These are phyloP conservation scores for Lachnellula cervina DNA, from an alignment of 2,329 filamentous ascomycete genomes.

Conservation along the genomic window DNA sequence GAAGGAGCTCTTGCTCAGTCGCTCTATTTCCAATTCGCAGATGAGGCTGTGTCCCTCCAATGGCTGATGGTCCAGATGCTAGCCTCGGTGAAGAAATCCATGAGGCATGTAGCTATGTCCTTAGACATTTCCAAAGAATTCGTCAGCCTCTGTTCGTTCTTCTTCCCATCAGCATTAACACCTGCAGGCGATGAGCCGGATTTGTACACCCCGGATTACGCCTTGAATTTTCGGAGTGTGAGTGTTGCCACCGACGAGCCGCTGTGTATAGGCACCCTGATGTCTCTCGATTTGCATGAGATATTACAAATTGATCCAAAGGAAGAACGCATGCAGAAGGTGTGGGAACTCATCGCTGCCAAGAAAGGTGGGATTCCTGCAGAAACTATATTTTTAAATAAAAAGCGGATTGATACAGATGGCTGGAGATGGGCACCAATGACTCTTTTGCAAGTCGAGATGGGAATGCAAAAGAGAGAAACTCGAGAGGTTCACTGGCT, in stretches of 20 bases:
- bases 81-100: background rate
- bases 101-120: background rate
- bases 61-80: background rate
- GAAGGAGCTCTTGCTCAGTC: constrained; percentile 33
- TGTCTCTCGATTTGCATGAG: constrained; percentile 22
- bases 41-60: constrained; percentile 22
- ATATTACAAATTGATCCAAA: constrained; percentile 8
- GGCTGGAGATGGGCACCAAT: constrained; percentile 30
- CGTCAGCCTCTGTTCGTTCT: background rate
- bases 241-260: constrained; percentile 30
- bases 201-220: constrained; percentile 22
- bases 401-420: constrained; percentile 17
- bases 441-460: constrained; percentile 1
- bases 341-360: constrained; percentile 23
- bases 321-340: constrained; percentile 21
- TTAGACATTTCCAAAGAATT: background rate
- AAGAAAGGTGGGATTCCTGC: constrained; percentile 16
- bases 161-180: background rate
- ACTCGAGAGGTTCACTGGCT: background rate
- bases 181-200: background rate
- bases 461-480: background rate
- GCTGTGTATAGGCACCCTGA: constrained; percentile 30
- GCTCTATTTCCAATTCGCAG: constrained; percentile 33
- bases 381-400: constrained; percentile 23
- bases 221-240: constrained; percentile 28